A percentile compares a stretch with the other conserved stretches of the same genome.
Evolutionary conservation across 129 eudicot species (phyloP).

Genomic region (Arctium lappa): DNA sequence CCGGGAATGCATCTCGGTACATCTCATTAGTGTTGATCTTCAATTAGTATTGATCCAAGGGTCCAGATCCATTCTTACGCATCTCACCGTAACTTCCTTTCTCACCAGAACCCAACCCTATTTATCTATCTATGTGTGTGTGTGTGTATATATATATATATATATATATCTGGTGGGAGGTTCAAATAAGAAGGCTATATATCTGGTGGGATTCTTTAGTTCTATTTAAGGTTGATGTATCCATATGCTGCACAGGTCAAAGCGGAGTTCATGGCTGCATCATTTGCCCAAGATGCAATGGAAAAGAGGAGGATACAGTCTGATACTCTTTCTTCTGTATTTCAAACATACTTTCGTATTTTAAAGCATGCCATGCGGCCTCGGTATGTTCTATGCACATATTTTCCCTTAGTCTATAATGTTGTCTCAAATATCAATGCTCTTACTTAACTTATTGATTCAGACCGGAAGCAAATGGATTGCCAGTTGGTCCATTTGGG

Average conservation of each 20-base stretch:
- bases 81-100: no score
- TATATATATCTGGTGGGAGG: neutral
- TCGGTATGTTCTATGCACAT: conserved; percentile 27
- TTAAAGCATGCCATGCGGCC: conserved; percentile 53
- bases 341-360: conserved; percentile 59
- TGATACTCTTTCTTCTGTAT: conserved; percentile 58
- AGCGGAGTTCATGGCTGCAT: conserved; percentile 71
- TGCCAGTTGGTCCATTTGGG: conserved; percentile 23
- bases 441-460: neutral
- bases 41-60: no score
- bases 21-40: no score
- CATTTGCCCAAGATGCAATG: conserved; percentile 50
- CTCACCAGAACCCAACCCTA: no score
- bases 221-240: neutral
- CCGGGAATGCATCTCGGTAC: no score
- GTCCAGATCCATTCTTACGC: no score
- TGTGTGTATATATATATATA: no score
- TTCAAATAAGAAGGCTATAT: neutral
- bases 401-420: neutral
- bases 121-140: no score
- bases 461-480: conserved; percentile 35
- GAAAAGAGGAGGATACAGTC: conserved; percentile 65
- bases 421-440: neutral
- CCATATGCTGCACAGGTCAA: conserved; percentile 43
- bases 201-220: neutral